Base-by-base conservation (phyloP, 83 land plant genomes). In the Thuja plicata region DNA sequence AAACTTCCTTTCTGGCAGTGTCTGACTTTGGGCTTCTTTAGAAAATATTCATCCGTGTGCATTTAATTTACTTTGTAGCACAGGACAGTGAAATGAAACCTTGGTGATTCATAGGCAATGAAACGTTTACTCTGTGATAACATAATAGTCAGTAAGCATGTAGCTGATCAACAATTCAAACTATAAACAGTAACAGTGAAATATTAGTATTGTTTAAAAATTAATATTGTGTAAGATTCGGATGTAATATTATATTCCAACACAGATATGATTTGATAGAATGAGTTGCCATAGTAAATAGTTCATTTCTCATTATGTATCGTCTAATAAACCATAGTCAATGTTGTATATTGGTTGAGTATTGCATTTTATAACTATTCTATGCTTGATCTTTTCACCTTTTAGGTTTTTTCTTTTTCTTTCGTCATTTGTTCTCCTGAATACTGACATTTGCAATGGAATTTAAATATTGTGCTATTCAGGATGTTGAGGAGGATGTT, bases 401-500 rank as follows among this genome's bases (percentile, higher is more conserved):
- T 21, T 21, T 16, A 21, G 10, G 1, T 0, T 27, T 66, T 66
- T 50, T 12, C 15, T 50, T 11, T 52, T 54, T 11, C 71, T 1
- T 78, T 87, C 45, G 43, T 84, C n/a, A 60, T 35, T 24, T 60
- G 19, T 38, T 57, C 32, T 38, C n/a, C 41, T 60, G 9, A 60
- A 8, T 24, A 27, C 17, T 87, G 76, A 87, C 27, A 15, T 66
- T 86, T 87, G 7, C 17, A 55, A 87, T 60, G 30, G 8, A n/a
- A 37, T 87, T 24, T 35, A 24, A 87, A 66, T 71, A n/a, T 77
- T 3, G 32, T 76, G 71, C 35, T n/a, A 12, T 41, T 34, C 88
- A 98, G 99, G 97, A 96, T 52, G 99, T 97, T 62, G 99, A 98
- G 89, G 95, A 96, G 70, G 97, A 95, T 93, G 99, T 98, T 87